Base-by-base conservation (phyloP, 2,329 filamentous ascomycete genomes). In the Paracoccidioides lutzii region DNA sequence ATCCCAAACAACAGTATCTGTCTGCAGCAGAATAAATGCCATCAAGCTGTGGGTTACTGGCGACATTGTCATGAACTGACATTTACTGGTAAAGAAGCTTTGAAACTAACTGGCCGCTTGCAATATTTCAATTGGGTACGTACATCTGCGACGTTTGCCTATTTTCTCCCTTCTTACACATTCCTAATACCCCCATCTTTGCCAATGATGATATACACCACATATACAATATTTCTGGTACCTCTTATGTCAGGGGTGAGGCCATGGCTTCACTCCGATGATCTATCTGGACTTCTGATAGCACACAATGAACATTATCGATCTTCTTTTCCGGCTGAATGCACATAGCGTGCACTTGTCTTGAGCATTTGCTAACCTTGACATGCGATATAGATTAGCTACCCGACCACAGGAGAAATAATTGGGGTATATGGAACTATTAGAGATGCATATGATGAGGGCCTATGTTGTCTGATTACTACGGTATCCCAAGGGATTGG, bases 201-300 rank as follows among this genome's bases (percentile, higher is more conserved):
- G 49, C 50, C 55, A 48, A 79, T 88, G 85, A 89, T 90, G 85
- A 90, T 80, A 81, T 76, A 76, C 73, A 76, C 75, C 73, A 49
- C 30, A 54, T 69, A 71, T 68, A 74, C 71, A 73, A 75, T 76
- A 52, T 76, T 84, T 90, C 86, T 91, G 88, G 87, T 88, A 93
- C 88, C 88, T 91, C 88, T 93, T 90, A 87, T 87, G 81, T 85
- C 84, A 90, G 81, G 76, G 78, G 65, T 66, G 46, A 53, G 52
- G 54, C 50, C 58, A 32, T 56, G 60, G 69, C 75, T 76, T 68
- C 72, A 67, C 73, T 67, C 77, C 82, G 72, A 85, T 88, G 85
- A 87, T 87, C 85, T 80, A 75, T 84, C 75, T 75, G 82, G 83
- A 87, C 85, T 87, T 88, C 85, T 88, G 85, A 88, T 65, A 54